These are phyloP conservation scores for Apiospora kogelbergensis DNA, from an alignment of 2,329 filamentous ascomycete species.

Conservation along the genomic window DNA sequence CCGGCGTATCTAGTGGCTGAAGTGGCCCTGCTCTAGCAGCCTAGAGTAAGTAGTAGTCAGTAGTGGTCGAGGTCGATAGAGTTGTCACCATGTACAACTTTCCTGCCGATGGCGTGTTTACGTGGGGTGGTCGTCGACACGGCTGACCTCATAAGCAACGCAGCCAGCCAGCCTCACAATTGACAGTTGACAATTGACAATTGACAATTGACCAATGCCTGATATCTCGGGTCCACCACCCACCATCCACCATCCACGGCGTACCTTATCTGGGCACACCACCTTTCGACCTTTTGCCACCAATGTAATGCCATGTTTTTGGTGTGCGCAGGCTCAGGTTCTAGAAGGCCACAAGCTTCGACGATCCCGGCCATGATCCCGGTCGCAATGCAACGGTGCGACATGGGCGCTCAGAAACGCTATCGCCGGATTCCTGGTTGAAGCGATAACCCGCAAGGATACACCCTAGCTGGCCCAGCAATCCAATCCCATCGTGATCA, in stretches of 20 bases:
- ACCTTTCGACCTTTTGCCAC: not conserved
- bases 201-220: not conserved
- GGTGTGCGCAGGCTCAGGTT: not conserved
- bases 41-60: no score
- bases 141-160: no score
- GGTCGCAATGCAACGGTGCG: not conserved
- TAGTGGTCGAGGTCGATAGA: not conserved
- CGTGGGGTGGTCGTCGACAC: no score
- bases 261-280: not conserved
- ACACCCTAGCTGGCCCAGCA: not conserved
- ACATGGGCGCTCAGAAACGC: not conserved
- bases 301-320: not conserved
- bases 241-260: not conserved
- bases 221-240: not conserved
- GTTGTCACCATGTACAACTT: not conserved
- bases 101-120: not conserved
- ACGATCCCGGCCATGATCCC: not conserved
- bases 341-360: constrained; percentile 9
- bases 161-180: no score
- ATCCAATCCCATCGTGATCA: not conserved
- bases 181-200: not conserved
- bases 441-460: constrained; percentile 6
- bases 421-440: not conserved
- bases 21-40: not conserved
- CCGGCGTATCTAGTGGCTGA: not conserved